phyloP scores from a whole-genome alignment of 2,329 filamentous ascomycete genomes.

The Cucurbitaria berberidis region DNA sequence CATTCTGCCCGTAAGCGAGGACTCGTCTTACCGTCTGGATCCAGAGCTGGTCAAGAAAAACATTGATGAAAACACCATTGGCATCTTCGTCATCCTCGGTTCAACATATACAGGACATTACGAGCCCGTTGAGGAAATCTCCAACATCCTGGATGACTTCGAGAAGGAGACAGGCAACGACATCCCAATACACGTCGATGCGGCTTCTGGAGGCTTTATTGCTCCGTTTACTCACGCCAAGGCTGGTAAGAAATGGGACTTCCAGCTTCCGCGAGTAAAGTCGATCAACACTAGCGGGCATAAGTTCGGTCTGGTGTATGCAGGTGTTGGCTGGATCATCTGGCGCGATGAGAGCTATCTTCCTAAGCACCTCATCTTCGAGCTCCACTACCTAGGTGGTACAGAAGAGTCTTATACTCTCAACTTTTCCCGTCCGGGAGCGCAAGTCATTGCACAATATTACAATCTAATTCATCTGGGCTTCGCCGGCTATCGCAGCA shows the following conservation, averaged over 20 bases:
- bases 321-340: slow-evolving; percentile 69
- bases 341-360: slow-evolving; percentile 66
- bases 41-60: slow-evolving; percentile 68
- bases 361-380: slow-evolving; percentile 72
- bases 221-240: slow-evolving; percentile 65
- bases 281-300: slow-evolving; percentile 71
- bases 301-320: slow-evolving; percentile 69
- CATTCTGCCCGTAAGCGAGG: slow-evolving; percentile 67
- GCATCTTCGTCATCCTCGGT: slow-evolving; percentile 75
- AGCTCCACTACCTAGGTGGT: slow-evolving; percentile 74
- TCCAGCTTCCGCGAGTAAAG: slow-evolving; percentile 66
- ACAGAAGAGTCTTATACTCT: slow-evolving; percentile 73
- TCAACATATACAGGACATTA: slow-evolving; percentile 77
- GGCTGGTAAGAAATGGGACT: slow-evolving; percentile 67
- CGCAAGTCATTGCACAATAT: slow-evolving; percentile 74
- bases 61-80: slow-evolving; percentile 77
- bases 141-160: slow-evolving; percentile 67
- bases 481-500: slow-evolving; percentile 65
- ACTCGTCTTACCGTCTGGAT: slow-evolving; percentile 67
- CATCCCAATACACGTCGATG: slow-evolving; percentile 72
- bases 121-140: slow-evolving; percentile 73
- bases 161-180: slow-evolving; percentile 66
- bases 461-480: slow-evolving; percentile 76
- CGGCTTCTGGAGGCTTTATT: slow-evolving; percentile 66
- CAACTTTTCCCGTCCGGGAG: slow-evolving; percentile 74